These are phyloP conservation scores for Clavulina sp. DNA, from an alignment of 768 basidiomycete species.

Conservation along the genomic window DNA sequence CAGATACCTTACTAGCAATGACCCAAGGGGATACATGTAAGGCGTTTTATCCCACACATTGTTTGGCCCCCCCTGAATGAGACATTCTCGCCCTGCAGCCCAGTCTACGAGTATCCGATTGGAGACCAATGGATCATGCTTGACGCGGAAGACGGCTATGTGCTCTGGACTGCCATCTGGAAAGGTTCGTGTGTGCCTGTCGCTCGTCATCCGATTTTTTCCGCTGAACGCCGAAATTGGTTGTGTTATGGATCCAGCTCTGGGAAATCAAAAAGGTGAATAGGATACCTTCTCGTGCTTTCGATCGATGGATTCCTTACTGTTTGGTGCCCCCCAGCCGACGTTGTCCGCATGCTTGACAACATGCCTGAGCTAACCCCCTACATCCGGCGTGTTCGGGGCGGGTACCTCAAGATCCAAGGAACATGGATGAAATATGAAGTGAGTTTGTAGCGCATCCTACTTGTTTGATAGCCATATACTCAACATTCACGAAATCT, in stretches of 20 bases:
- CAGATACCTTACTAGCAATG: slow-evolving; percentile 76
- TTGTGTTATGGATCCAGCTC: slow-evolving; percentile 4
- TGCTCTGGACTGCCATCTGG: slow-evolving; percentile 89
- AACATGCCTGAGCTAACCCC: slow-evolving; percentile 74
- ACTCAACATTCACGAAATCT: not conserved
- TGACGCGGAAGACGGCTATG: slow-evolving; percentile 84
- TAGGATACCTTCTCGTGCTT: not conserved
- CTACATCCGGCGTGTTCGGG: slow-evolving; percentile 66
- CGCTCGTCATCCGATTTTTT: not conserved
- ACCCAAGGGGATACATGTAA: slow-evolving; percentile 77
- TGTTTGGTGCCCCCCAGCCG: slow-evolving; percentile 31
- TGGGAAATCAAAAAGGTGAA: slow-evolving; percentile 11
- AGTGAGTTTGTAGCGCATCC: not conserved
- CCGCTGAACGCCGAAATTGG: too few species aligned
- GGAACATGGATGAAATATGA: slow-evolving; percentile 89
- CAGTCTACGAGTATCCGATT: slow-evolving; percentile 79
- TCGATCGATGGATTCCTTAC: not conserved
- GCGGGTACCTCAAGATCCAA: slow-evolving; percentile 66
- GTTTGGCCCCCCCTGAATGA: not conserved
- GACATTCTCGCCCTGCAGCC: slow-evolving; percentile 26
- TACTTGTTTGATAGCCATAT: not conserved
- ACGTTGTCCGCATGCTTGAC: slow-evolving; percentile 86
- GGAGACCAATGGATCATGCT: slow-evolving; percentile 92
- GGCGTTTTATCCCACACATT: slow-evolving; percentile 15
- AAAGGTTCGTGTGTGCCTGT: slow-evolving; percentile 36